Conservation (phyloP, 2,329 filamentous ascomycete genomes). For the Aphanoascus verrucosus region DNA sequence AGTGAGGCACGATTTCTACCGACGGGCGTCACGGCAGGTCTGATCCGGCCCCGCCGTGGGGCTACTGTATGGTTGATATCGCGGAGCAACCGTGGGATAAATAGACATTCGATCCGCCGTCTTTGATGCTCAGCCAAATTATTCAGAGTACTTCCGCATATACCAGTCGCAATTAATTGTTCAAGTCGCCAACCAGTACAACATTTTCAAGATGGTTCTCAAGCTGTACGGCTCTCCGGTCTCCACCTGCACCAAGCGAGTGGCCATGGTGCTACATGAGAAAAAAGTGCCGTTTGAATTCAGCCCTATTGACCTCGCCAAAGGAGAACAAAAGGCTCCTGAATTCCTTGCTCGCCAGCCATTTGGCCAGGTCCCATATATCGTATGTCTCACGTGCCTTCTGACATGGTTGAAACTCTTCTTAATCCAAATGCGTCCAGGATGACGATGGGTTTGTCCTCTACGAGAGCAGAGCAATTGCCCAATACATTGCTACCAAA, state of each 20-base stretch:
- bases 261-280: constrained; percentile 14
- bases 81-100: too few relatives aligned
- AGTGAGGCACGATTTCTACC: too few relatives aligned
- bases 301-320: constrained; percentile 7
- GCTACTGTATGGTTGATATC: too few relatives aligned
- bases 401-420: neutral
- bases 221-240: constrained; percentile 11
- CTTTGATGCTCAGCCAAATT: too few relatives aligned
- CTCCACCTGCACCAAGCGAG: constrained; percentile 13
- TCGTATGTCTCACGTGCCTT: constrained; percentile 4
- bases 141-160: too few relatives aligned
- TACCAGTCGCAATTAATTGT: too few relatives aligned
- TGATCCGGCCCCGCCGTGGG: too few relatives aligned
- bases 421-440: neutral
- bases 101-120: too few relatives aligned
- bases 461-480: constrained; percentile 14
- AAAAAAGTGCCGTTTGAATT: constrained; percentile 14
- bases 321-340: constrained; percentile 11
- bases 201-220: constrained; percentile 12
- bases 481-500: constrained; percentile 13
- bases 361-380: constrained; percentile 13
- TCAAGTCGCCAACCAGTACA: neutral
- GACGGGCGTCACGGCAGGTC: too few relatives aligned
- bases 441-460: constrained; percentile 15
- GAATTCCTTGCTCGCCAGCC: constrained; percentile 11